These are phyloP conservation scores for Populus alba DNA, from an alignment of 345 rosid species.

Conservation along the genomic window DNA sequence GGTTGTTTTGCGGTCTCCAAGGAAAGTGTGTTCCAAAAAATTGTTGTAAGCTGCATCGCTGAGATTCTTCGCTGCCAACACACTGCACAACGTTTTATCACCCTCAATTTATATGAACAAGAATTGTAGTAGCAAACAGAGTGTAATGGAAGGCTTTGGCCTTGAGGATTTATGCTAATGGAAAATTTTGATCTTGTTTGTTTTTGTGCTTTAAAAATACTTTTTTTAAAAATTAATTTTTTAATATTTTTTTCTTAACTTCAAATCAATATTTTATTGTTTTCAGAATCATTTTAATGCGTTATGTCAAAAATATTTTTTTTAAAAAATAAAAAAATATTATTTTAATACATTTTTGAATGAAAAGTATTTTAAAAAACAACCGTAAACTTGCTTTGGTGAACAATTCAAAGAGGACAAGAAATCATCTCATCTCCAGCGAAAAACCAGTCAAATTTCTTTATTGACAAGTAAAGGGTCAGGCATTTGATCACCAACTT, in stretches of 20 bases:
- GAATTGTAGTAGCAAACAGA: background rate
- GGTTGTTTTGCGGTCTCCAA: conserved; percentile 68
- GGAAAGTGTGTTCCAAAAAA: conserved; percentile 78
- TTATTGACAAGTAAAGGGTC: background rate
- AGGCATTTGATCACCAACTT: background rate
- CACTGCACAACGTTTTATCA: conserved; percentile 42
- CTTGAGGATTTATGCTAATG: background rate
- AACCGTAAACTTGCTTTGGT: background rate
- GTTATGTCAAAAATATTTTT: no score
- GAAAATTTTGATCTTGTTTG: no score
- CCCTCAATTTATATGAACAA: conserved; percentile 5
- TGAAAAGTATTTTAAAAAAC: no score
- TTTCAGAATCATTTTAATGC: no score
- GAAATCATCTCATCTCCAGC: background rate
- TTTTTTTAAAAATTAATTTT: no score
- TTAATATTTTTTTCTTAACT: no score
- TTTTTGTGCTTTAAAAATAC: no score
- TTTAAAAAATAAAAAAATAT: no score
- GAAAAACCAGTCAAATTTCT: background rate
- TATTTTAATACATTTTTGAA: no score
- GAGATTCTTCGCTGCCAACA: conserved; percentile 84
- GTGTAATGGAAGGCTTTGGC: background rate
- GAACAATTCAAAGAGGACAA: background rate
- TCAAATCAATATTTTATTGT: no score
- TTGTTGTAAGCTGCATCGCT: conserved; percentile 59